Evolutionary conservation across 345 rosid genomes (phyloP).

Genomic region (Boechera divaricarpa): DNA sequence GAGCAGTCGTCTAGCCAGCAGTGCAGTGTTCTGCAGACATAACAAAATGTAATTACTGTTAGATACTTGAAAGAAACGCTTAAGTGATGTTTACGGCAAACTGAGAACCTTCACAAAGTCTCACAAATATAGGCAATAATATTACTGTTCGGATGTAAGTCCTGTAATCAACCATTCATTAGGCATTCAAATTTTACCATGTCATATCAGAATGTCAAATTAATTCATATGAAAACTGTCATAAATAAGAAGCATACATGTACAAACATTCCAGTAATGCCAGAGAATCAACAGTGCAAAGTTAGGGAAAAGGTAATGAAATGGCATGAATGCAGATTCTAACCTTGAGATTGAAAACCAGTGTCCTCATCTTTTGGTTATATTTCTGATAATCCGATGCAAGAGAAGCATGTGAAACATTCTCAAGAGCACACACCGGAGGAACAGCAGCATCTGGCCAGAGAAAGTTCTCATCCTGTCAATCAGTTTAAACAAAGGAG

Average conservation of each 20-base stretch:
- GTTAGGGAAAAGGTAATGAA: background rate
- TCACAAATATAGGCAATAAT: constrained; percentile 13
- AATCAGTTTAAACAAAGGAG: constrained; percentile 18
- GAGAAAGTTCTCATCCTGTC: constrained; percentile 61
- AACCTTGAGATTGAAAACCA: constrained; percentile 90
- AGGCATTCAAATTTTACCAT: constrained; percentile 15
- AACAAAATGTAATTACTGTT: background rate
- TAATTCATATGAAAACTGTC: constrained; percentile 3
- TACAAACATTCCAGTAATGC: background rate
- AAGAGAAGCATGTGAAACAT: constrained; percentile 74
- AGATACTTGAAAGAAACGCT: background rate
- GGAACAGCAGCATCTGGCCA: constrained; percentile 96
- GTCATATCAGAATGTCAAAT: constrained; percentile 14
- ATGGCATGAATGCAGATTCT: constrained; percentile 34
- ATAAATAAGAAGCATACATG: constrained; percentile 15
- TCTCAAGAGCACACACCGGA: constrained; percentile 81
- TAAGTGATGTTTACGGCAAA: background rate
- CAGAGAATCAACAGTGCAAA: constrained; percentile 1
- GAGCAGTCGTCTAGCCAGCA: constrained; percentile 75
- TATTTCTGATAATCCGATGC: constrained; percentile 82
- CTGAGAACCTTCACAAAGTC: background rate
- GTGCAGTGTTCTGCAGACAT: constrained; percentile 54
- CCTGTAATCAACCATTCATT: constrained; percentile 13
- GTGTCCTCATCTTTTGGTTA: constrained; percentile 84
- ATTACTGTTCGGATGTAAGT: background rate